These are phyloP conservation scores for Podaxis sp. DNA, from an alignment of 768 basidiomycete genomes.

Conservation along the genomic window DNA sequence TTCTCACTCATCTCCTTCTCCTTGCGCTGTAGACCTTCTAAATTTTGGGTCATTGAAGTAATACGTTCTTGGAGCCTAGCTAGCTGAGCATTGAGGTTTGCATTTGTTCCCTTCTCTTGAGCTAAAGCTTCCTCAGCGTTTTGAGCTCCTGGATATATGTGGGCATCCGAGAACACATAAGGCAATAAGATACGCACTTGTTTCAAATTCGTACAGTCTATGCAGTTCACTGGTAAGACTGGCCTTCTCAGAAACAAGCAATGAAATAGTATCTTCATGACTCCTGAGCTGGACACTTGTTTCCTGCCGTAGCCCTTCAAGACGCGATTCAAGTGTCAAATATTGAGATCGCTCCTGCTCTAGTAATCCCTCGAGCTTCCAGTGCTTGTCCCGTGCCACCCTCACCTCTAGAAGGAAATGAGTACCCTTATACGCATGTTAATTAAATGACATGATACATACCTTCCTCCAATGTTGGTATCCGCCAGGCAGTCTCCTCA, in stretches of 20 bases:
- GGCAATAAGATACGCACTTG: conserved; percentile 40
- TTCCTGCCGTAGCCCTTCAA: conserved; percentile 12
- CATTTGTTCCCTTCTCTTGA: conserved; percentile 36
- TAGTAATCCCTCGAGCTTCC: neutral
- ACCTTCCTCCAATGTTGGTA: conserved; percentile 7
- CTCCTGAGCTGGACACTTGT: conserved; percentile 36
- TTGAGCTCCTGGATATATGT: conserved; percentile 34
- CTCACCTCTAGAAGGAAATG: neutral
- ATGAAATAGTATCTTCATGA: conserved; percentile 68
- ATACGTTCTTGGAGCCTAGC: conserved; percentile 37
- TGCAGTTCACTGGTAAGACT: conserved; percentile 54
- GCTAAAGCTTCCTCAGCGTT: conserved; percentile 36
- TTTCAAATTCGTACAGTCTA: conserved; percentile 54
- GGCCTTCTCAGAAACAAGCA: conserved; percentile 74
- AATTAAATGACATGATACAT: neutral
- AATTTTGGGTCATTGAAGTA: conserved; percentile 29
- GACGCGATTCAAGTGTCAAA: neutral
- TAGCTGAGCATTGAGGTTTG: conserved; percentile 37
- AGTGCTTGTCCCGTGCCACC: neutral
- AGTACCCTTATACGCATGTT: neutral
- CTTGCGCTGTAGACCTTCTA: conserved; percentile 39
- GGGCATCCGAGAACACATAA: neutral
- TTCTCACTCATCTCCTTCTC: conserved; percentile 53
- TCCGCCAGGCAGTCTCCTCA: conserved; percentile 4
- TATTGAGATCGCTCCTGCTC: conserved; percentile 1